Evolutionary conservation across 2,329 filamentous ascomycete species (phyloP).

Genomic region (Emmonsiellopsis sp.): DNA sequence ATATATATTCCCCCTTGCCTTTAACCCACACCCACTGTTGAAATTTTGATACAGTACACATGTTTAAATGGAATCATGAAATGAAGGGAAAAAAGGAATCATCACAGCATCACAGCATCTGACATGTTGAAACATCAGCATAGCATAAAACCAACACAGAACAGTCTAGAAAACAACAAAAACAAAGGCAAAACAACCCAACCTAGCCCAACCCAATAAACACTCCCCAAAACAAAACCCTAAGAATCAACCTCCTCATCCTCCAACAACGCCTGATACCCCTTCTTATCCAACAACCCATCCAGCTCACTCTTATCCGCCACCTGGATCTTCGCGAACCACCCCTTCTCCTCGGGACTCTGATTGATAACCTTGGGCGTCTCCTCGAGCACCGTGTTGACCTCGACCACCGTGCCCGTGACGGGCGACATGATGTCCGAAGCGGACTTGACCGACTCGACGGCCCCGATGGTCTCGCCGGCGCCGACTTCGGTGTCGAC

Average conservation of each 20-base stretch:
- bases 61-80: not conserved
- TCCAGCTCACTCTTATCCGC: conserved; percentile 62
- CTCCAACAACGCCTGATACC: conserved; percentile 65
- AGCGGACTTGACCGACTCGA: conserved; percentile 98
- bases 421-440: conserved; percentile 92
- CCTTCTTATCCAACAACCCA: conserved; percentile 63
- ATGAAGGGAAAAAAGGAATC: not conserved
- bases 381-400: conserved; percentile 69
- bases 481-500: conserved; percentile 56
- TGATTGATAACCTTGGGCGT: conserved; percentile 83
- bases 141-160: not conserved
- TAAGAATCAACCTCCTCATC: conserved; percentile 31
- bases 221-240: not conserved
- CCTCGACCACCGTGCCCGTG: conserved; percentile 61
- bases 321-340: conserved; percentile 84
- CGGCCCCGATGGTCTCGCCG: conserved; percentile 82
- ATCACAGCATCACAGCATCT: not conserved
- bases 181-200: not conserved
- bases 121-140: conserved; percentile 1
- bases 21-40: conserved; percentile 1
- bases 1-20: not conserved
- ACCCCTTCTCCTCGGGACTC: conserved; percentile 80
- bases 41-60: not conserved
- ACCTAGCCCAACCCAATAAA: not conserved
- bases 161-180: not conserved